Conservation (phyloP, 768 basidiomycete species). For the Sporobolomyces pararoseus region DNA sequence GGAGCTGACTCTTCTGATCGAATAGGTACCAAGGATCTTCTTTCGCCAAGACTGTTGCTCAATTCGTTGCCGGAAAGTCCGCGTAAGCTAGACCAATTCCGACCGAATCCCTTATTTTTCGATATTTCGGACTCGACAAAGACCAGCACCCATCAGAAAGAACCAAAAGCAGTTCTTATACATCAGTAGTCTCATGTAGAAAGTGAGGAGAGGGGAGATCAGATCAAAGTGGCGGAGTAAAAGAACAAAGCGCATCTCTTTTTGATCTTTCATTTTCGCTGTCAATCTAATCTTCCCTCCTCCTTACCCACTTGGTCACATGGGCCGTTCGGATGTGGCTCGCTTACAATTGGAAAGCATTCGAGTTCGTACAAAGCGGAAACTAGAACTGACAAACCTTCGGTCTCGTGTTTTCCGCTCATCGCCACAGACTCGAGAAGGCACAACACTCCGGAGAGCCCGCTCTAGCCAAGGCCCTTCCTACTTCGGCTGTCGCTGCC, state of each 20-base stretch:
- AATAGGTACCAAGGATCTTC: conserved; percentile 31
- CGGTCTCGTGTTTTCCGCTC: background rate
- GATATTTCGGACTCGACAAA: too few relatives aligned
- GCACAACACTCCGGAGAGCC: conserved; percentile 16
- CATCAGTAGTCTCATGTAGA: background rate
- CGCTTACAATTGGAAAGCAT: too few relatives aligned
- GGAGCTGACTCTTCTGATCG: too few relatives aligned
- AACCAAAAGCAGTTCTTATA: background rate
- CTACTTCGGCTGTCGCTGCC: conserved; percentile 12
- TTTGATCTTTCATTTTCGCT: background rate
- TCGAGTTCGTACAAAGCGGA: too few relatives aligned
- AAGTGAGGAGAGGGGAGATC: conserved; percentile 5
- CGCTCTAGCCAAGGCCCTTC: conserved; percentile 29
- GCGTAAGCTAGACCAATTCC: conserved; percentile 27
- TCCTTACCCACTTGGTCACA: too few relatives aligned
- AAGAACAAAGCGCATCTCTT: background rate
- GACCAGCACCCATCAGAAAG: too few relatives aligned
- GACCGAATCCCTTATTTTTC: too few relatives aligned
- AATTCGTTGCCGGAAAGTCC: conserved; percentile 34
- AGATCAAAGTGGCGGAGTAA: background rate
- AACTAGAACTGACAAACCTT: too few relatives aligned
- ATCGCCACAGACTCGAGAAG: conserved; percentile 21
- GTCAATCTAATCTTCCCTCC: background rate
- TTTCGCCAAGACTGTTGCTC: conserved; percentile 28
- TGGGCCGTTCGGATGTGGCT: background rate